These are phyloP conservation scores for Ceratocystis eucalypticola DNA, from an alignment of 2,329 filamentous ascomycete species.

Conservation along the genomic window DNA sequence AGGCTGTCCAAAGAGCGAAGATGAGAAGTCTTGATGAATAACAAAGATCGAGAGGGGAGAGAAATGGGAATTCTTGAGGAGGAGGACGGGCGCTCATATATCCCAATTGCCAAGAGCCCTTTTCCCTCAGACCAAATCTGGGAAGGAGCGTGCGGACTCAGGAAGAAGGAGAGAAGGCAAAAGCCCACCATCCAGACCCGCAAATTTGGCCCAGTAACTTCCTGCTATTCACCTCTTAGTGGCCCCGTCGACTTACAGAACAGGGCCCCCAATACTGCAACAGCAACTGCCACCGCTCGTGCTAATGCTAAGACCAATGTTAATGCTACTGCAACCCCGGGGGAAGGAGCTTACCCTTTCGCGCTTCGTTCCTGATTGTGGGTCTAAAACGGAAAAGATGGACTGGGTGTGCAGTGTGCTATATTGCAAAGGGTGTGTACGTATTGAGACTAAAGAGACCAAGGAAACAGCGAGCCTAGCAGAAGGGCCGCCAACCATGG, in stretches of 20 bases:
- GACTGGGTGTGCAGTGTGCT: background rate
- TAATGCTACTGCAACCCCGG: background rate
- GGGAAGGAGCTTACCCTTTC: background rate
- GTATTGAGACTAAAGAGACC: background rate
- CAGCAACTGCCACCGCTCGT: background rate
- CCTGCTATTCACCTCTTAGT: background rate
- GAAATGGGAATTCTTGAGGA: background rate
- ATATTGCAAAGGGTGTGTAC: background rate
- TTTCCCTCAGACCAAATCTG: background rate
- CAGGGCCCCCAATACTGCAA: background rate
- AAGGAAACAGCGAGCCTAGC: no score
- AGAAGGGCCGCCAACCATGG: background rate
- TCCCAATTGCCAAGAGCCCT: slow-evolving; percentile 1
- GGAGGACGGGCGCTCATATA: slow-evolving; percentile 2
- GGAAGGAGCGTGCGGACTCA: background rate
- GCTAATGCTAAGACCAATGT: background rate
- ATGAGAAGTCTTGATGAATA: background rate
- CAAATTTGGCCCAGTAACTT: background rate
- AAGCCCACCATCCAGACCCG: background rate
- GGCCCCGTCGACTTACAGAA: background rate
- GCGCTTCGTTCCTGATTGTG: background rate
- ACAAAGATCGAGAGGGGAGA: background rate
- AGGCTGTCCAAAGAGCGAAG: background rate
- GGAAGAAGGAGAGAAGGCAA: background rate
- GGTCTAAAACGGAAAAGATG: background rate